These are phyloP conservation scores for Linnemannia elongata DNA, from an alignment of 192 early-diverging fungal genomes.

Conservation along the genomic window DNA sequence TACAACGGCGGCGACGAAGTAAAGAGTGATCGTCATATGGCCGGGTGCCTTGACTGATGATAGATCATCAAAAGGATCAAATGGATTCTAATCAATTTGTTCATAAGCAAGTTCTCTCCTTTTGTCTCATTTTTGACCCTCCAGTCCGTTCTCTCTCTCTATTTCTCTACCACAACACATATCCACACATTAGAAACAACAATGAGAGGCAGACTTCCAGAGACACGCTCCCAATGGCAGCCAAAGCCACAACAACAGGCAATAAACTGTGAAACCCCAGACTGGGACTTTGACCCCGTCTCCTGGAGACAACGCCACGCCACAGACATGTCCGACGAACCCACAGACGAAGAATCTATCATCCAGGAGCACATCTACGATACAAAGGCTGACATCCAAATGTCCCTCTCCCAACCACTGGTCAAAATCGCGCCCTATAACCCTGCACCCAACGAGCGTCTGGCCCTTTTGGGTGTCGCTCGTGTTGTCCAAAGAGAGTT, in stretches of 20 bases:
- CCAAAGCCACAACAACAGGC: background rate
- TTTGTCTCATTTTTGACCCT: too few relatives aligned
- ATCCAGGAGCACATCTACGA: slow-evolving; percentile 5
- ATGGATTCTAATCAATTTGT: too few relatives aligned
- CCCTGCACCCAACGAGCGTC: background rate
- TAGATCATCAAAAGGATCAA: too few relatives aligned
- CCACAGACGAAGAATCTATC: slow-evolving; percentile 5
- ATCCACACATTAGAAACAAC: background rate
- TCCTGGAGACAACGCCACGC: background rate
- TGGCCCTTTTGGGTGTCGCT: slow-evolving; percentile 10
- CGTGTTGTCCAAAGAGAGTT: slow-evolving; percentile 22
- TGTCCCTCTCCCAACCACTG: background rate
- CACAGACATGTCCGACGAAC: background rate
- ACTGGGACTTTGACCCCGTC: background rate
- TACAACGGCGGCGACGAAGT: too few relatives aligned
- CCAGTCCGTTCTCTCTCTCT: background rate
- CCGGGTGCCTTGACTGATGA: too few relatives aligned
- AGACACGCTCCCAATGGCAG: background rate
- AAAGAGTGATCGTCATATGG: too few relatives aligned
- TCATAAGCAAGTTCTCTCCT: too few relatives aligned
- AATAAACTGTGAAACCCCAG: background rate
- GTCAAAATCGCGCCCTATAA: background rate
- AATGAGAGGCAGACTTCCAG: slow-evolving; percentile 35
- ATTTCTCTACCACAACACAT: background rate
- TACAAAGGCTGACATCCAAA: background rate